Evolutionary conservation across 2,329 filamentous ascomycete genomes (phyloP).

Genomic region (Coniochaeta sp.): DNA sequence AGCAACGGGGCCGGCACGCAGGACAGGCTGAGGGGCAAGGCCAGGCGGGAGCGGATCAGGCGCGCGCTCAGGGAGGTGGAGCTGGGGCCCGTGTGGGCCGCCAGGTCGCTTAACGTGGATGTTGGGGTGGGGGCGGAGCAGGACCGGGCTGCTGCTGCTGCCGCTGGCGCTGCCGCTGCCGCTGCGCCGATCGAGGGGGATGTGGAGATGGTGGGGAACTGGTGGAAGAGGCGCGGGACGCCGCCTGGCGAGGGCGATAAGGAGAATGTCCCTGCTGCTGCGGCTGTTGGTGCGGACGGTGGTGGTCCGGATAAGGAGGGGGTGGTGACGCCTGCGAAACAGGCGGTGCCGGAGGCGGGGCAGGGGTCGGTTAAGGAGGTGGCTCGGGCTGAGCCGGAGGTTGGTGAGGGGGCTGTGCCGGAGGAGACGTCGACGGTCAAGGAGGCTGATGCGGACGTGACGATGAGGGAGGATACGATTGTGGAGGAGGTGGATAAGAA

Average conservation of each 20-base stretch:
- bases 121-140: background rate
- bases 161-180: background rate
- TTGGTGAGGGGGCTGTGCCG: too few species aligned
- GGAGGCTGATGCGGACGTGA: background rate
- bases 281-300: background rate
- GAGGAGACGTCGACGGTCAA: background rate
- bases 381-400: background rate
- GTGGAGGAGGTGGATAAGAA: background rate
- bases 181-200: background rate
- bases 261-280: conserved; percentile 30
- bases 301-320: background rate
- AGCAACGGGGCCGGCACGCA: conserved; percentile 61
- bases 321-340: background rate
- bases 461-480: background rate
- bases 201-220: conserved; percentile 9
- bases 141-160: background rate
- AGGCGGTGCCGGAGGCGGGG: background rate
- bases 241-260: conserved; percentile 33
- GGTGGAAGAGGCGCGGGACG: conserved; percentile 20
- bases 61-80: conserved; percentile 47
- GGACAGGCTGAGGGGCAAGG: conserved; percentile 47
- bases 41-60: conserved; percentile 46
- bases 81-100: conserved; percentile 23
- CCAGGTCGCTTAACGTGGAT: conserved; percentile 17
- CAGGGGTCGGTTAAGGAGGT: background rate